Base-by-base conservation (phyloP, 306 rosid species). In the Clitoria ternatea region DNA sequence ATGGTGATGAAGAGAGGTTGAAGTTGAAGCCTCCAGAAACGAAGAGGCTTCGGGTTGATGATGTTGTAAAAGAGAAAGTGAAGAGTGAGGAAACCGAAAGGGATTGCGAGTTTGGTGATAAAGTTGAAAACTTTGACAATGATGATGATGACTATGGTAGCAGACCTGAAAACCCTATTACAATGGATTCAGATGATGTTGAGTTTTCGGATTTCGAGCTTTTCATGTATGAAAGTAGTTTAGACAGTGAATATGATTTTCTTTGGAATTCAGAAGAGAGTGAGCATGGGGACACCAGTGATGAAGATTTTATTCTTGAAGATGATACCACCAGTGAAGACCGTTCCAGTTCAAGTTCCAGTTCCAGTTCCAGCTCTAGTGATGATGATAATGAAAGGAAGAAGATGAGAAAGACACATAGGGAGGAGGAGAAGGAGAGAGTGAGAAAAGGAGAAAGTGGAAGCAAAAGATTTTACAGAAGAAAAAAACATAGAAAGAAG, bases 231-330 rank as follows among this genome's bases (percentile, higher is more conserved):
- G 14, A 18, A 10, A 53, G 36, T 52, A 1, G 15, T 12, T 12
- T 1, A 11, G 23, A 1, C 22, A 9, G 2, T 5, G 75, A 44
- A 2, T 32, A 0, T 33, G 61, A 11, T 47, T 0, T 2, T 24
- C 3, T 11, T 11, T 8, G 5, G 0, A 49, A 47, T 26, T 35
- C 65, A 4, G 5, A 44, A 1, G 66, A 52, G 26, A 64, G 72
- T 24, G 72, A 69, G 8, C 18, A 49, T 20, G 15, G 4, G 1
- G 66, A 40, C 7, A 45, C 43, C 0, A 30, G 50, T 3, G 76
- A 77, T 49, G 81, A 77, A 29, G 81, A 77, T 50, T 77, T 37
- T 33, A 1, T 2, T 5, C 57, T 26, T 4, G 37, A 26, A 26
- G 61, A n/a, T 27, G 39, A 54, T n/a, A 11, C 14, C 1, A 47